A percentile compares a stretch with the other conserved stretches of the same genome.
Evolutionary conservation across 768 basidiomycete species (phyloP).

Genomic region (Mycena capillaripes): DNA sequence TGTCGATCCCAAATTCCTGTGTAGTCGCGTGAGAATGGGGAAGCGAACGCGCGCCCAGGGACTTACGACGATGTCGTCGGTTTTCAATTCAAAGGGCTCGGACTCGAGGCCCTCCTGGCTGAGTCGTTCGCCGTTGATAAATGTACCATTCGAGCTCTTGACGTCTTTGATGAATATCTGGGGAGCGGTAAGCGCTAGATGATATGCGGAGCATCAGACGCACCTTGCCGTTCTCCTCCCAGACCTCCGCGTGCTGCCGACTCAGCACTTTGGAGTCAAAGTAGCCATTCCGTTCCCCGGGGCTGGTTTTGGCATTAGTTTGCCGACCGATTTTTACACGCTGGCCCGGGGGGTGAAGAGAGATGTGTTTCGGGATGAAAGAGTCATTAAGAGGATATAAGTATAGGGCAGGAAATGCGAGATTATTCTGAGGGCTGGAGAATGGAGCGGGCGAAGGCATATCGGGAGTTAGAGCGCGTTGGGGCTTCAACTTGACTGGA

Average conservation of each 20-base stretch:
- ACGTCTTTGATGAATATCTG: constrained; percentile 99
- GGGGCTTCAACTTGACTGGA: constrained; percentile 5
- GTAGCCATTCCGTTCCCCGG: constrained; percentile 93
- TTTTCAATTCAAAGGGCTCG: constrained; percentile 93
- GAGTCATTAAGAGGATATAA: constrained; percentile 96
- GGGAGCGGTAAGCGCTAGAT: constrained; percentile 31
- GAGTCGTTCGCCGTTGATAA: constrained; percentile 96
- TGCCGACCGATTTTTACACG: constrained; percentile 95
- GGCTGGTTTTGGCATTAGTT: constrained; percentile 95
- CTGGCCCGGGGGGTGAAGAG: constrained; percentile 69
- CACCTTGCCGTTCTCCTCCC: constrained; percentile 93
- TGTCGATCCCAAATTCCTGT: constrained; percentile 99
- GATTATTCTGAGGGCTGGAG: constrained; percentile 27
- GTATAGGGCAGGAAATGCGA: constrained; percentile 60
- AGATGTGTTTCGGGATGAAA: constrained; percentile 94
- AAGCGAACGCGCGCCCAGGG: constrained; percentile 3
- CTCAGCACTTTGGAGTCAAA: constrained; percentile 97
- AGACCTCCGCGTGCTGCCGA: constrained; percentile 97
- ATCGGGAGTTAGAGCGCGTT: constrained; percentile 22
- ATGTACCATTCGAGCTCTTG: constrained; percentile 98
- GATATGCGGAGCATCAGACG: constrained; percentile 34
- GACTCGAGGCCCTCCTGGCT: constrained; percentile 92
- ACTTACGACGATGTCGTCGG: constrained; percentile 94
- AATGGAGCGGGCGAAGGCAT: constrained; percentile 35
- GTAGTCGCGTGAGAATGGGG: constrained; percentile 25